Percentiles rank a stretch among this genome's conserved stretches.
phyloP scores from a whole-genome alignment of 805 yeast species.

The Saccharomycopsis fodiens region DNA sequence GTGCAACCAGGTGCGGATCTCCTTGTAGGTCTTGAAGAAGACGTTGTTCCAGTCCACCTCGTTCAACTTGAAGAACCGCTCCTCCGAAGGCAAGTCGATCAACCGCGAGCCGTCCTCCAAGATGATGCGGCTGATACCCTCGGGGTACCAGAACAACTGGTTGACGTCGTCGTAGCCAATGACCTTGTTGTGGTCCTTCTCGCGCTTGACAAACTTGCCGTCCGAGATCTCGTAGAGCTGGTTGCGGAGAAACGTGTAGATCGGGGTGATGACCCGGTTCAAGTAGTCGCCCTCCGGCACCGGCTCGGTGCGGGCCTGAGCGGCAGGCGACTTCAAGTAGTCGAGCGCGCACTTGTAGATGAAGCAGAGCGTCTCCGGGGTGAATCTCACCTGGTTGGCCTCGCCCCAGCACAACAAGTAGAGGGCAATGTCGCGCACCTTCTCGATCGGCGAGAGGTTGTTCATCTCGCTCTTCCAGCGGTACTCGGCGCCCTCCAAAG shows the following conservation, averaged over 20 bases:
- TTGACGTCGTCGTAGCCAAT: conserved; percentile 97
- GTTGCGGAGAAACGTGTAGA: conserved; percentile 58
- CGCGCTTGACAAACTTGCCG: conserved; percentile 54
- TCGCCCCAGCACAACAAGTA: conserved; percentile 70
- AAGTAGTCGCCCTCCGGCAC: conserved; percentile 67
- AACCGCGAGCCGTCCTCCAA: conserved; percentile 89
- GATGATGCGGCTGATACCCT: conserved; percentile 89
- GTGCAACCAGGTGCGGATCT: conserved; percentile 97
- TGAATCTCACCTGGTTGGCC: conserved; percentile 78
- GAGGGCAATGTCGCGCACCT: conserved; percentile 57
- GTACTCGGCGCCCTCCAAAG: conserved; percentile 81
- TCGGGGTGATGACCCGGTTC: conserved; percentile 87
- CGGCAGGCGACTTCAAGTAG: conserved; percentile 79
- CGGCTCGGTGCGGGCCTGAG: conserved; percentile 63
- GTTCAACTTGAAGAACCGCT: conserved; percentile 83
- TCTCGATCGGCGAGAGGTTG: conserved; percentile 43
- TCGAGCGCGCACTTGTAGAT: conserved; percentile 92
- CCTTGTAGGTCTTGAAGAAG: conserved; percentile 93
- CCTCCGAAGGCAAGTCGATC: conserved; percentile 82
- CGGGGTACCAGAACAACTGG: conserved; percentile 99
- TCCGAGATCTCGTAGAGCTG: conserved; percentile 56
- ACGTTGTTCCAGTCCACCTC: conserved; percentile 89
- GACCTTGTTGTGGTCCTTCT: conserved; percentile 57
- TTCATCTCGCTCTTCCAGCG: conserved; percentile 69
- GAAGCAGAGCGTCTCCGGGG: conserved; percentile 84